Evolutionary conservation across 345 rosid genomes (phyloP), one percentile per base, ranked within the genome.

Genomic region (Carallia brachiata): DNA sequence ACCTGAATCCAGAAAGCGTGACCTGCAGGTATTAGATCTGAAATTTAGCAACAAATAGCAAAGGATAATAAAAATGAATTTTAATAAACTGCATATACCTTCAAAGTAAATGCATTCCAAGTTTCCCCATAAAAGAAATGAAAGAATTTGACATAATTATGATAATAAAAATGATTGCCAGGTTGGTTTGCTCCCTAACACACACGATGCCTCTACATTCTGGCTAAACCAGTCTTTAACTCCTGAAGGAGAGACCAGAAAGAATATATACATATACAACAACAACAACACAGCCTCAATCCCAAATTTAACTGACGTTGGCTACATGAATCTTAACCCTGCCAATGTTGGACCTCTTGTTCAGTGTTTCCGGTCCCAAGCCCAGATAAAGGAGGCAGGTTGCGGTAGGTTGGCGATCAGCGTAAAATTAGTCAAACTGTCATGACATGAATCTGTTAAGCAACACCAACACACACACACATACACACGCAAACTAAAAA

Each of bases 1-100:
- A 88, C 79, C 97, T 86, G 82, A 96, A 96, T 44, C 96, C 98
- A 65, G 90, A 78, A 62, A 96, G 91, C 12, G 97, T 96, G 59
- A 90, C 79, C 99, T 96, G 83, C 69, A 80, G 72, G 47, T 23
- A 80, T 61, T 71, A 28, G 4, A 28, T 18, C 58, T 56, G 36
- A 48, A 58, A 73, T 61, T 47, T 60, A 67, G 58, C 23, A 52
- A 61, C 5, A 55, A 9, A 3, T 23, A 8, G 13, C 27, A 7
- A n/a, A 23, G 31, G 30, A 55, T 7, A n/a, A 55, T n/a, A 55
- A 8, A 55, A 23, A 8, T 55, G 59, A 7, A 55, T 55, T 55
- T 55, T 9, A 23, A 9, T n/a, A 55, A 40, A 12, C 48, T 10
- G 0, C 48, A 40, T 9, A 40, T 12, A 40, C 48, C 48, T 40